These are phyloP conservation scores for Xylaria intraflava DNA, from an alignment of 495 filamentous ascomycete genomes.

Conservation along the genomic window DNA sequence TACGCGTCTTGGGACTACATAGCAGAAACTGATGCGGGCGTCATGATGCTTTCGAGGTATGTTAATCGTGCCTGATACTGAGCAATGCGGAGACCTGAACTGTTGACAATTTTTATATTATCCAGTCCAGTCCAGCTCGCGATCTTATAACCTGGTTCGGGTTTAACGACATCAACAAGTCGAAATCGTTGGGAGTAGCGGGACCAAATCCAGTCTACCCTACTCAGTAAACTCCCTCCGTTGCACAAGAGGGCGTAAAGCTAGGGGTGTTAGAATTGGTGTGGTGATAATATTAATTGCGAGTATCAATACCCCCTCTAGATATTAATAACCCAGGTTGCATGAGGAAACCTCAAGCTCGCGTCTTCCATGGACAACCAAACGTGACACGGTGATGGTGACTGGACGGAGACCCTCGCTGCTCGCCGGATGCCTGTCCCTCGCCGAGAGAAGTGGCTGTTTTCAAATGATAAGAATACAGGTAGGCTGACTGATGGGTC, in stretches of 20 bases:
- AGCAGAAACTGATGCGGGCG: conserved; percentile 8
- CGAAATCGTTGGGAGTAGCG: conserved; percentile 4
- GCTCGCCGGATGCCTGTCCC: not conserved
- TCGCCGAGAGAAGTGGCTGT: too few species aligned
- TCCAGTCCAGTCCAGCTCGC: conserved; percentile 6
- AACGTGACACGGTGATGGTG: not conserved
- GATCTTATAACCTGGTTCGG: conserved; percentile 16
- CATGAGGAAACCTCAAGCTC: not conserved
- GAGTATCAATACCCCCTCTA: not conserved
- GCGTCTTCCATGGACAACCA: not conserved
- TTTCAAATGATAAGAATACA: not conserved
- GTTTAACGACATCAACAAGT: conserved; percentile 15
- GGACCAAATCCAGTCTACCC: conserved; percentile 12
- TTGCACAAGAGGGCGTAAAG: not conserved
- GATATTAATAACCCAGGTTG: not conserved
- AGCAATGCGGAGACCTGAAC: not conserved
- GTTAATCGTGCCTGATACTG: not conserved
- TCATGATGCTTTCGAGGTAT: conserved; percentile 23
- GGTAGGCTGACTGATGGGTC: not conserved
- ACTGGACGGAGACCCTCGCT: not conserved
- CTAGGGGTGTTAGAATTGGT: not conserved
- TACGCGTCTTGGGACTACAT: conserved; percentile 21
- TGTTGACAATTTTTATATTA: not conserved
- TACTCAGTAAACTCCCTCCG: too few species aligned
- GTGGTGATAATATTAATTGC: not conserved